Evolutionary conservation across 257 asterid genomes (phyloP), one percentile per base, ranked within the genome.

Genomic region (Jacaranda mimosifolia): DNA sequence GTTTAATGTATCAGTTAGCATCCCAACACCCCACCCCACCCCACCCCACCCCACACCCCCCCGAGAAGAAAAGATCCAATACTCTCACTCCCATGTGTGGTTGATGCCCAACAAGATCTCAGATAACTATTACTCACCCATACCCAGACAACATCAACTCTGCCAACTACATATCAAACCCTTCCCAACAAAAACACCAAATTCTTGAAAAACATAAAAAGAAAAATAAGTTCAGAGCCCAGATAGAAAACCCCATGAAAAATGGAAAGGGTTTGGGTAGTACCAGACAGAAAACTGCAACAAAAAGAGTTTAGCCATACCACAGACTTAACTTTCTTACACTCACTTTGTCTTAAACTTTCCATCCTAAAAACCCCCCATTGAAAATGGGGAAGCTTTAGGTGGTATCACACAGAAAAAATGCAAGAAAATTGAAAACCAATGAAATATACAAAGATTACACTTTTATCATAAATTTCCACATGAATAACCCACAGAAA

Each of bases 351-450:
- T 56, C 56, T 3, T 15, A 36, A 5, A 72, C 6, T 35, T 17
- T 62, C 79, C 32, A 63, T 11, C n/a, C 56, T 46, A 18, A 51
- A 66, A 18, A n/a, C n/a, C 11, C 15, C 52, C 46, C 75, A 42
- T 26, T 19, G 57, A 76, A 40, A 35, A 71, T 38, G 52, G 56
- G 52, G 38, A 58, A 46, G 13, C 45, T 21, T 49, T 68, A 65
- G 62, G 74, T 63, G 59, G 74, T 9, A 59, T 51, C 72, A 62
- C 40, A 60, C 15, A 45, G 17, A 55, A 36, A 79, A 68, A 56
- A 3, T 3, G 14, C 32, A 51, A 10, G 51, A 17, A 38, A 55
- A 6, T 7, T 0, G 6, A 49, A 38, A 63, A 46, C 3, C 3
- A 21, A 45, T 18, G 18, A 62, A 15, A n/a, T 14, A 46, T 5